These are phyloP conservation scores for Apiotrichum akiyoshidainum DNA, from an alignment of 1,284 basidiomycete genomes.

Conservation along the genomic window DNA sequence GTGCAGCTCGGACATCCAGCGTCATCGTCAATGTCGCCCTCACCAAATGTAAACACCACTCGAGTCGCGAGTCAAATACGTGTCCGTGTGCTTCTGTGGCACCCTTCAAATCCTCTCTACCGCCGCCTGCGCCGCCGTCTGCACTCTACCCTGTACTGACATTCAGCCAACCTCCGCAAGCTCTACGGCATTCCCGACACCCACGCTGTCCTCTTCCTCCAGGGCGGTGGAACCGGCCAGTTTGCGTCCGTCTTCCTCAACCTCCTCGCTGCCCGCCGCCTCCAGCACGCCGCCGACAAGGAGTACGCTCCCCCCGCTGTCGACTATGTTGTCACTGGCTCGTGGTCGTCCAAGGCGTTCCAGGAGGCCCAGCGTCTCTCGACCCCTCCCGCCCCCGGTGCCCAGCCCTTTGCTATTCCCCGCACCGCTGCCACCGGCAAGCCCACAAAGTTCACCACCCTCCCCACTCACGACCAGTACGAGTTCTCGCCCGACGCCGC, in stretches of 20 bases:
- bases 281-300: conserved; percentile 58
- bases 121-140: conserved; percentile 2
- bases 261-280: conserved; percentile 59
- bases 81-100: too few relatives aligned
- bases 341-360: conserved; percentile 82
- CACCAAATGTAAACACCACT: too few relatives aligned
- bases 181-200: conserved; percentile 75
- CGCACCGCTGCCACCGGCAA: conserved; percentile 66
- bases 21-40: too few relatives aligned
- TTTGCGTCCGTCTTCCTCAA: conserved; percentile 88
- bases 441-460: conserved; percentile 72
- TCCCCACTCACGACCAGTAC: conserved; percentile 72
- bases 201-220: conserved; percentile 84
- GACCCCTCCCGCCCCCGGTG: conserved; percentile 52
- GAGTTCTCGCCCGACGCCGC: conserved; percentile 73
- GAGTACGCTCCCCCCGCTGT: conserved; percentile 52
- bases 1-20: too few relatives aligned
- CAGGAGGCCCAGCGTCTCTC: conserved; percentile 68
- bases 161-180: conserved; percentile 59
- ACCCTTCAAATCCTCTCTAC: neutral
- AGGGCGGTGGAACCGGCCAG: conserved; percentile 85
- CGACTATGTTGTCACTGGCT: conserved; percentile 88
- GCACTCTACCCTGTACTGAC: neutral
- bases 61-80: too few relatives aligned
- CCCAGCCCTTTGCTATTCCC: conserved; percentile 54